phyloP scores from a whole-genome alignment of 2,329 filamentous ascomycete species.

The Neobulgaria alba region DNA sequence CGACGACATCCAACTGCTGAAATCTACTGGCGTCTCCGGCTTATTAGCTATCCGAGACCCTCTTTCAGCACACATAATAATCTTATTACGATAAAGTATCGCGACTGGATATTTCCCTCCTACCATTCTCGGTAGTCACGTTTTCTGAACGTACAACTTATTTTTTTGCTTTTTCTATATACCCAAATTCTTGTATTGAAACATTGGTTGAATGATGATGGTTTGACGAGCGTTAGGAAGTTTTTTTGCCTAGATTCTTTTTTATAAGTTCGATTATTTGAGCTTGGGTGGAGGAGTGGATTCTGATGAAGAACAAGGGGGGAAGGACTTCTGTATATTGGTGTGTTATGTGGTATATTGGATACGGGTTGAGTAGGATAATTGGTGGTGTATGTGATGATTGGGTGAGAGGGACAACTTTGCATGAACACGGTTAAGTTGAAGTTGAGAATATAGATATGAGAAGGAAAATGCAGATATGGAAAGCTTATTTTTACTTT shows the following conservation, averaged over 20 bases:
- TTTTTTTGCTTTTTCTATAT: conserved; percentile 23
- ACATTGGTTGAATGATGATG: neutral
- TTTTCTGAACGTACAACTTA: too few species aligned
- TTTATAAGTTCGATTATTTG: conserved; percentile 3
- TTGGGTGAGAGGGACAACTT: too few species aligned
- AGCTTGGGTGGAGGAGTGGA: neutral
- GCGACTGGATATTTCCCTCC: neutral
- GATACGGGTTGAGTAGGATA: too few species aligned
- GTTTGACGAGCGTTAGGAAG: too few species aligned
- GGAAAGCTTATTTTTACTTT: too few species aligned
- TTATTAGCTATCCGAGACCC: conserved; percentile 16
- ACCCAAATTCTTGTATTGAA: conserved; percentile 25
- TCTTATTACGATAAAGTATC: conserved; percentile 16
- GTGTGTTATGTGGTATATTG: neutral
- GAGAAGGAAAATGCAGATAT: too few species aligned
- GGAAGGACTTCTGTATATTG: neutral
- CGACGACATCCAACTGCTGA: conserved; percentile 9
- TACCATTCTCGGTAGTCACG: too few species aligned
- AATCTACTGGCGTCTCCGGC: conserved; percentile 10
- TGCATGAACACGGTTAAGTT: too few species aligned
- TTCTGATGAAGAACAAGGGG: neutral
- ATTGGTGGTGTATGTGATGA: too few species aligned
- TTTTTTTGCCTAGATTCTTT: conserved; percentile 5
- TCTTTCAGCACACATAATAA: too few species aligned
- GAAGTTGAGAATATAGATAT: too few species aligned